A percentile compares a stretch with the other conserved stretches of the same genome.
Conservation (phyloP, 2,329 filamentous ascomycete genomes). For the Penicillium rolfsii region DNA sequence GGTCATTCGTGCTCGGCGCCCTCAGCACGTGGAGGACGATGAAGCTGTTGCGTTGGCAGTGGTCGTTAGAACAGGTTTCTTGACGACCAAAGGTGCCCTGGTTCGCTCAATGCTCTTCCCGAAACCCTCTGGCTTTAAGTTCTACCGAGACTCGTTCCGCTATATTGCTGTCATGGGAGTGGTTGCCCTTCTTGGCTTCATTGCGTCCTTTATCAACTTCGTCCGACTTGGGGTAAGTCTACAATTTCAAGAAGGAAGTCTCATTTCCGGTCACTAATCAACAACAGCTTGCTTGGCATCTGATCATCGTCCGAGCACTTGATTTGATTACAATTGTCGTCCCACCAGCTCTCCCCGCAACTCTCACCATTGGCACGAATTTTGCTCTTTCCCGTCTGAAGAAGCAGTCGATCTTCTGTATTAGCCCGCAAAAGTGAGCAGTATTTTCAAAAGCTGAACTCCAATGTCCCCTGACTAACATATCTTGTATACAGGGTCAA, state of each 20-base stretch:
- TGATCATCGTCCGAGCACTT: conserved; percentile 88
- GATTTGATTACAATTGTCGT: conserved; percentile 98
- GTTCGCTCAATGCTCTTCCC: conserved; percentile 98
- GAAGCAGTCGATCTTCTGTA: conserved; percentile 91
- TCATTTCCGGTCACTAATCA: conserved; percentile 24
- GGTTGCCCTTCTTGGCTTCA: conserved; percentile 83
- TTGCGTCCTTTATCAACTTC: conserved; percentile 92
- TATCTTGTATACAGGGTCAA: conserved; percentile 67
- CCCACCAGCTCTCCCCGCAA: conserved; percentile 90
- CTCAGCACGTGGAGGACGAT: conserved; percentile 81
- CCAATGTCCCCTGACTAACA: not conserved
- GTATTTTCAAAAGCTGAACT: not conserved
- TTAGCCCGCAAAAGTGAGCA: conserved; percentile 76
- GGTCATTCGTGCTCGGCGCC: conserved; percentile 85
- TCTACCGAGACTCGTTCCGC: conserved; percentile 95
- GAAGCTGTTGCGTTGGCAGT: conserved; percentile 91
- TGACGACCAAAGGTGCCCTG: conserved; percentile 93
- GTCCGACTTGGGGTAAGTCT: conserved; percentile 67
- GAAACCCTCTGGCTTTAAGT: conserved; percentile 97
- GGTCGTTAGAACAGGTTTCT: conserved; percentile 92
- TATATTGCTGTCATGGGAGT: conserved; percentile 96
- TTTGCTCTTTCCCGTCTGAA: conserved; percentile 88
- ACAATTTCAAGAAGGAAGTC: not conserved
- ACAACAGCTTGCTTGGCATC: conserved; percentile 72
- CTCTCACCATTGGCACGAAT: conserved; percentile 92